Evolutionary conservation across 2,329 filamentous ascomycete genomes (phyloP).

Genomic region (Ophiognomonia clavigignenti-juglandacearum): DNA sequence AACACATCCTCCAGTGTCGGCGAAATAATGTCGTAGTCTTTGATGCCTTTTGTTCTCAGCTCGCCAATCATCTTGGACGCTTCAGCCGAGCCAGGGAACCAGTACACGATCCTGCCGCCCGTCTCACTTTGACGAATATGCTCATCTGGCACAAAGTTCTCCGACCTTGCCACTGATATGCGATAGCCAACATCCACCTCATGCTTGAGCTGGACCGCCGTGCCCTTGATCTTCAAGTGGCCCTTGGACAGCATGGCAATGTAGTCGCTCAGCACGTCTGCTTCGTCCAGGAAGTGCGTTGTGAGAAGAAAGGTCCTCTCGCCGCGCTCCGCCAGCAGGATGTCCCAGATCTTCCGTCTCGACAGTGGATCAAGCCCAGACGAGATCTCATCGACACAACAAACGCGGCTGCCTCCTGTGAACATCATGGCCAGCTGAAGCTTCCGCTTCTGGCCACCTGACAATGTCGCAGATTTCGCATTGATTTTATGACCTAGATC

Average conservation of each 20-base stretch:
- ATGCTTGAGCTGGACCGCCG: slow-evolving; percentile 81
- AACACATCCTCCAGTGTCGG: slow-evolving; percentile 94
- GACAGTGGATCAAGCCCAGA: slow-evolving; percentile 84
- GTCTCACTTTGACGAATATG: slow-evolving; percentile 2
- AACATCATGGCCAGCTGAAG: slow-evolving; percentile 94
- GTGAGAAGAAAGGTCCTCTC: slow-evolving; percentile 79
- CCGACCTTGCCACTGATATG: slow-evolving; percentile 55
- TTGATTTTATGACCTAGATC: slow-evolving; percentile 72
- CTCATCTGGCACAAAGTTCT: slow-evolving; percentile 1
- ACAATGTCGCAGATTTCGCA: slow-evolving; percentile 71
- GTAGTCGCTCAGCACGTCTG: slow-evolving; percentile 81
- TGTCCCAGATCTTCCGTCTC: slow-evolving; percentile 89
- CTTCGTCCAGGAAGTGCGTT: slow-evolving; percentile 92
- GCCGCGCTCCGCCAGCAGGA: slow-evolving; percentile 78
- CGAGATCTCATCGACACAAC: slow-evolving; percentile 87
- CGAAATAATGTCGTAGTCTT: slow-evolving; percentile 79
- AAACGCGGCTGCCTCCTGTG: slow-evolving; percentile 81
- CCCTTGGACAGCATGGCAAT: slow-evolving; percentile 87
- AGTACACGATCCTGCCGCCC: slow-evolving; percentile 58
- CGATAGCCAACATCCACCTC: slow-evolving; percentile 78
- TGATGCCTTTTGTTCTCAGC: slow-evolving; percentile 62
- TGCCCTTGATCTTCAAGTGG: slow-evolving; percentile 73
- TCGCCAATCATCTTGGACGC: slow-evolving; percentile 67
- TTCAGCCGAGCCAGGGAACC: slow-evolving; percentile 62
- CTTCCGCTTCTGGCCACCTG: slow-evolving; percentile 88